Evolutionary conservation across 2,329 filamentous ascomycete genomes (phyloP).

Genomic region (Neonectria coccinea): DNA sequence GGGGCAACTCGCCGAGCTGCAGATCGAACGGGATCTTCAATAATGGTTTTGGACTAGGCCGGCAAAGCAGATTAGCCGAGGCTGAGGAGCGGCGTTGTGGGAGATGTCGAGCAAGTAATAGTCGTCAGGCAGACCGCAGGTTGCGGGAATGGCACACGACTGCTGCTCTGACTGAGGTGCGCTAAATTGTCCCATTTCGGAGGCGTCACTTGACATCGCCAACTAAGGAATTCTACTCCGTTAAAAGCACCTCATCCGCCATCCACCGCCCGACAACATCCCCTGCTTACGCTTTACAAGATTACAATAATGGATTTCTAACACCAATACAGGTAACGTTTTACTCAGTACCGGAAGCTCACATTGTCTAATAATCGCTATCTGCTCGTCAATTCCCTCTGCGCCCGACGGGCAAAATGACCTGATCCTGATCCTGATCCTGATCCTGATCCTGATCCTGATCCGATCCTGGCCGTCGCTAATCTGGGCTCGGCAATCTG

Average conservation of each 20-base stretch:
- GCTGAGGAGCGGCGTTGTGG: constrained; percentile 15
- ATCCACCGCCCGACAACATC: neutral
- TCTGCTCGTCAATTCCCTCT: neutral
- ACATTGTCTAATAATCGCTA: neutral
- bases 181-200: constrained; percentile 32
- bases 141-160: neutral
- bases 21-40: neutral
- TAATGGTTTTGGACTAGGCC: neutral
- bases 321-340: neutral
- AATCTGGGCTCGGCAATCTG: constrained; percentile 23
- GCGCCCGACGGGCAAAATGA: constrained; percentile 5
- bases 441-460: constrained; percentile 2
- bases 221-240: constrained; percentile 4
- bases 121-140: constrained; percentile 5
- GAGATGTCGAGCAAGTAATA: constrained; percentile 28
- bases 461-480: constrained; percentile 18
- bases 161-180: constrained; percentile 11
- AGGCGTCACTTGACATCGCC: constrained; percentile 38
- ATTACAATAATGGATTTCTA: neutral
- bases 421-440: neutral
- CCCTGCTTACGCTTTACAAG: neutral
- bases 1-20: neutral
- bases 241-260: neutral
- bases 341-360: no score
- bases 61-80: constrained; percentile 17